Evolutionary conservation across 75 land plant genomes (phyloP).

Genomic region (Picea sitchensis): DNA sequence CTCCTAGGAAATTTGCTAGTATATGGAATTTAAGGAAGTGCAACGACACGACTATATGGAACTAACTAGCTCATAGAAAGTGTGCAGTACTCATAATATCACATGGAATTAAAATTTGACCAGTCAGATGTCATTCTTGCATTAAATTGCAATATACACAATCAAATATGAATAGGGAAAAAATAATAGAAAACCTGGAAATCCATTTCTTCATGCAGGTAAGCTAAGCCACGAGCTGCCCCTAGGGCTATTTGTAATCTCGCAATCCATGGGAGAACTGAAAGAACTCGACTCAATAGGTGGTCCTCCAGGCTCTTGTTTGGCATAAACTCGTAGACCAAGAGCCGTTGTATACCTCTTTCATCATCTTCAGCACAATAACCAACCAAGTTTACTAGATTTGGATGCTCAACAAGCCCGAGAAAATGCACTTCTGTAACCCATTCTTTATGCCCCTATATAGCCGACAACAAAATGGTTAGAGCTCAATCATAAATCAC

Average conservation of each 20-base stretch:
- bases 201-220: slow-evolving; percentile 77
- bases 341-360: slow-evolving; percentile 77
- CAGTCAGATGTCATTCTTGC: background rate
- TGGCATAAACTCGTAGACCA: slow-evolving; percentile 73
- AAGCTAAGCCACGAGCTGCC: slow-evolving; percentile 63
- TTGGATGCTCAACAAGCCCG: slow-evolving; percentile 71
- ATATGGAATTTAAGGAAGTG: background rate
- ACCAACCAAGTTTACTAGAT: slow-evolving; percentile 72
- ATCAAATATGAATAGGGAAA: background rate
- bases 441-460: slow-evolving; percentile 87
- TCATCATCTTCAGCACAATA: slow-evolving; percentile 88
- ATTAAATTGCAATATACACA: background rate
- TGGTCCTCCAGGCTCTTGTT: slow-evolving; percentile 69
- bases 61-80: too few relatives aligned
- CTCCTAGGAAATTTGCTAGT: background rate
- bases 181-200: slow-evolving; percentile 42
- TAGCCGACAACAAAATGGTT: slow-evolving; percentile 10
- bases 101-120: background rate
- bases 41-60: background rate
- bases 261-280: slow-evolving; percentile 56
- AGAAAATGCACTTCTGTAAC: slow-evolving; percentile 71
- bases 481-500: background rate
- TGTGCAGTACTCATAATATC: background rate
- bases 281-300: slow-evolving; percentile 25
- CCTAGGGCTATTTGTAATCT: slow-evolving; percentile 63